Conservation (phyloP, 2,329 filamentous ascomycete genomes). For the Penicillium aurantiogriseum region DNA sequence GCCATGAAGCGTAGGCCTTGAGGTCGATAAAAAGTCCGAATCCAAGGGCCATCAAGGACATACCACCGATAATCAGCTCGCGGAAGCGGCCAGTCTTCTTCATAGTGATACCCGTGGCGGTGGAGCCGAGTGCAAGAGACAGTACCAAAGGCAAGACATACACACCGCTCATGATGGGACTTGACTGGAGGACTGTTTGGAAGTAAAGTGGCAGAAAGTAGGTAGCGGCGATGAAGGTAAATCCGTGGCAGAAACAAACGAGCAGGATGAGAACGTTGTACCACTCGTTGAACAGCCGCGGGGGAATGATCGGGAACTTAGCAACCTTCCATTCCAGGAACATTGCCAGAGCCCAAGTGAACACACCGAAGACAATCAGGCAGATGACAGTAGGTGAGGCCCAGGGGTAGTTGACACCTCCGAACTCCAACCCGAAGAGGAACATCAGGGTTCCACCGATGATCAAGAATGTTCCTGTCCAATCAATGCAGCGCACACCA, state of each 20-base stretch:
- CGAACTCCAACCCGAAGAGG: slow-evolving; percentile 80
- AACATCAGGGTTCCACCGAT: slow-evolving; percentile 81
- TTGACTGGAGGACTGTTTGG: slow-evolving; percentile 68
- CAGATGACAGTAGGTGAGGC: slow-evolving; percentile 71
- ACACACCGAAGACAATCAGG: slow-evolving; percentile 69
- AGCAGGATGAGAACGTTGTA: slow-evolving; percentile 66
- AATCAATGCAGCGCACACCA: slow-evolving; percentile 62
- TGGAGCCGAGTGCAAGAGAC: slow-evolving; percentile 63
- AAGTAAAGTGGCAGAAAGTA: slow-evolving; percentile 88
- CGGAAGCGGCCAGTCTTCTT: slow-evolving; percentile 70
- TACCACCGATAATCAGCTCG: slow-evolving; percentile 58
- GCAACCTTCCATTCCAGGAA: slow-evolving; percentile 72
- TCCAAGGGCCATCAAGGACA: slow-evolving; percentile 62
- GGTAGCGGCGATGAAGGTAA: slow-evolving; percentile 72
- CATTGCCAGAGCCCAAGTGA: slow-evolving; percentile 65
- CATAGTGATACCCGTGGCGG: slow-evolving; percentile 63
- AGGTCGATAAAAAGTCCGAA: slow-evolving; percentile 64
- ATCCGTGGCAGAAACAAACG: slow-evolving; percentile 70
- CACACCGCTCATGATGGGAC: slow-evolving; percentile 69
- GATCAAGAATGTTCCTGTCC: slow-evolving; percentile 62
- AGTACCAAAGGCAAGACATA: slow-evolving; percentile 71
- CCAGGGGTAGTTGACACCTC: slow-evolving; percentile 75
- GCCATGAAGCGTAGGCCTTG: slow-evolving; percentile 53
- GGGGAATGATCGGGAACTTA: slow-evolving; percentile 74
- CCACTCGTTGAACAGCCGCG: slow-evolving; percentile 64